A percentile compares a stretch with the other conserved stretches of the same genome.
phyloP scores from a whole-genome alignment of 2,329 filamentous ascomycete species.

The Colletotrichum falcatum region DNA sequence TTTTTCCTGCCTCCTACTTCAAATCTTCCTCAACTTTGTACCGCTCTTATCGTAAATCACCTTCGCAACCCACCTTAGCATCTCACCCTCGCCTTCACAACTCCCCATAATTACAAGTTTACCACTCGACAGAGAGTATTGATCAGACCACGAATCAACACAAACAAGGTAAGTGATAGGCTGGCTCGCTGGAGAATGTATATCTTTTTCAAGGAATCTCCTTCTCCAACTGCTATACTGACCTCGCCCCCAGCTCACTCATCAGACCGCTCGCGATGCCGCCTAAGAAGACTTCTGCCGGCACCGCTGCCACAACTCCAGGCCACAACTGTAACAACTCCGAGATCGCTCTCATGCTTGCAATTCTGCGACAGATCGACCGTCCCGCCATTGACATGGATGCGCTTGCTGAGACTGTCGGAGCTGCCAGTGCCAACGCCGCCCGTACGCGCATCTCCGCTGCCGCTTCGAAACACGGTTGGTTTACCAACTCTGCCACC shows the following conservation, averaged over 20 bases:
- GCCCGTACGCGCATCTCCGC: slow-evolving; percentile 20
- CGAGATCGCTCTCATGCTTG: slow-evolving; percentile 17
- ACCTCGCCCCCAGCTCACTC: not conserved
- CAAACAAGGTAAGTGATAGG: not conserved
- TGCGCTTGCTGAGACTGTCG: slow-evolving; percentile 15
- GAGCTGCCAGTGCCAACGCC: slow-evolving; percentile 23
- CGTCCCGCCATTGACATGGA: slow-evolving; percentile 10
- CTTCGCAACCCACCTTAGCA: not conserved
- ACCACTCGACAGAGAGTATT: not conserved
- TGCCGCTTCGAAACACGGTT: slow-evolving; percentile 7
- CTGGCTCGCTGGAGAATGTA: not conserved
- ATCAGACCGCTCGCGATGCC: not conserved
- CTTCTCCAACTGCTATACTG: not conserved
- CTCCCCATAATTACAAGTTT: not conserved
- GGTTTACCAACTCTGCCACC: slow-evolving; percentile 4
- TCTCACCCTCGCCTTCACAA: no score
- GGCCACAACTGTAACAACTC: not conserved
- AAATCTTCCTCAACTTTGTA: not conserved
- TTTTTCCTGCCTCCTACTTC: not conserved
- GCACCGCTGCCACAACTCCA: not conserved
- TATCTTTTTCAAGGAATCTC: not conserved
- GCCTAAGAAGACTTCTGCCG: slow-evolving; percentile 9
- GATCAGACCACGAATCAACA: not conserved
- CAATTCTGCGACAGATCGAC: not conserved
- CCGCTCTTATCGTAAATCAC: not conserved